Base-by-base conservation (phyloP, 306 rosid species). In the Quercus engelmannii region DNA sequence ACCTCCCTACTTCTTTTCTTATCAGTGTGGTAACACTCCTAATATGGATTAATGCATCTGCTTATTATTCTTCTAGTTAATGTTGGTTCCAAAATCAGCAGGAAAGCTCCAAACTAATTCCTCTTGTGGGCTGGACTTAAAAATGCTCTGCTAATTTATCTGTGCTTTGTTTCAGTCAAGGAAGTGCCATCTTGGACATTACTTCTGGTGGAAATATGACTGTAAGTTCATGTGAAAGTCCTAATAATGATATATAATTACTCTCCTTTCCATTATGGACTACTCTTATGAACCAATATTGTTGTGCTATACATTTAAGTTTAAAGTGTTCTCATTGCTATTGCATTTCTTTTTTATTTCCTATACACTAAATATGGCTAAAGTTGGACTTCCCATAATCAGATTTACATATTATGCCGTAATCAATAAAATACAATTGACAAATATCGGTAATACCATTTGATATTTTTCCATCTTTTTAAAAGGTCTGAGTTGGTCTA, bases 151-250 rank as follows among this genome's bases (percentile, higher is more conserved):
- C 52, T 88, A 75, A 78, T 62, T 55, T 43, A 20, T 56, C 49
- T 82, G 78, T 41, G 79, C 79, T 79, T 87, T 87, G 79, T 89
- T 88, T 82, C 91, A 94, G 98, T 81, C 92, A 94, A 73, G 98
- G 98, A 85, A 94, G 98, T 82, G 90, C 98, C 80, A 0, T 82
- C 31, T 82, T 94, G 89, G 98, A 94, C 85, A 25, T 85, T 73
- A 83, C 38, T 41, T 80, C 90, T 9, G 98, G 98, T 61, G 98
- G 98, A 83, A 92, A 89, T 85, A 92, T 94, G 96, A 69, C 84
- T 65, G 98, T 94, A 87, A 90, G 98, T 92, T 74, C n/a, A 76
- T 59, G 25, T 18, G 3, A 43, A 64, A 23, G 49, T 59, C 5
- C 25, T 26, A 74, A 31, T 21, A 9, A 5, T 49, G 21, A 13